Conservation (phyloP, 495 filamentous ascomycete genomes). For the Lindgomyces ingoldianus region DNA sequence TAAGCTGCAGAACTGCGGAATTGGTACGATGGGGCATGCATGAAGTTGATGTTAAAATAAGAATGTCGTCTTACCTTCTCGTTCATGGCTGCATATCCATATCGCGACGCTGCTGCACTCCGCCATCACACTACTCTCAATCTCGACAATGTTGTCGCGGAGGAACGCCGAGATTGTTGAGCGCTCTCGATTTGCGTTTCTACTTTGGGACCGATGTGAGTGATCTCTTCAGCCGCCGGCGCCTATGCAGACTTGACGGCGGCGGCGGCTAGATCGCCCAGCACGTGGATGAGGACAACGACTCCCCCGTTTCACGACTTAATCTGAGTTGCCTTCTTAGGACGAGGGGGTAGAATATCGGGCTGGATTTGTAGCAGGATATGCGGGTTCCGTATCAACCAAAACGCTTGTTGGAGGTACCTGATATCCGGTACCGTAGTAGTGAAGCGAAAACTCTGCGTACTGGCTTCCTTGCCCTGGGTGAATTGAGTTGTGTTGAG, state of each 20-base stretch:
- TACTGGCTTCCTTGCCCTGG: neutral
- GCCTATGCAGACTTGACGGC: neutral
- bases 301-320: neutral
- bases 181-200: neutral
- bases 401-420: constrained; percentile 1
- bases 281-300: constrained; percentile 4
- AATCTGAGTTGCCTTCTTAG: constrained; percentile 2
- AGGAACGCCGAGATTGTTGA: neutral
- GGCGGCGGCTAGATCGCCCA: neutral
- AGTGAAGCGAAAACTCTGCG: neutral
- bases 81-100: neutral
- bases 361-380: constrained; percentile 11
- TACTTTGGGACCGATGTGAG: neutral
- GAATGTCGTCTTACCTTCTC: constrained; percentile 6
- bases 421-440: neutral
- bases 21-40: neutral
- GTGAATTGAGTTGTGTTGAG: neutral
- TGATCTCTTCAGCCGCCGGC: neutral
- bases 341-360: constrained; percentile 23
- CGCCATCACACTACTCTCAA: neutral
- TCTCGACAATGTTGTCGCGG: neutral
- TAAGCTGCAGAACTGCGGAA: constrained; percentile 3
- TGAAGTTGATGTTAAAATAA: neutral
- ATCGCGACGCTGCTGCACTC: neutral
- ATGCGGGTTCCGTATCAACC: constrained; percentile 17